Evolutionary conservation across 768 basidiomycete genomes (phyloP).

Genomic region (Lactifluus pinguis): DNA sequence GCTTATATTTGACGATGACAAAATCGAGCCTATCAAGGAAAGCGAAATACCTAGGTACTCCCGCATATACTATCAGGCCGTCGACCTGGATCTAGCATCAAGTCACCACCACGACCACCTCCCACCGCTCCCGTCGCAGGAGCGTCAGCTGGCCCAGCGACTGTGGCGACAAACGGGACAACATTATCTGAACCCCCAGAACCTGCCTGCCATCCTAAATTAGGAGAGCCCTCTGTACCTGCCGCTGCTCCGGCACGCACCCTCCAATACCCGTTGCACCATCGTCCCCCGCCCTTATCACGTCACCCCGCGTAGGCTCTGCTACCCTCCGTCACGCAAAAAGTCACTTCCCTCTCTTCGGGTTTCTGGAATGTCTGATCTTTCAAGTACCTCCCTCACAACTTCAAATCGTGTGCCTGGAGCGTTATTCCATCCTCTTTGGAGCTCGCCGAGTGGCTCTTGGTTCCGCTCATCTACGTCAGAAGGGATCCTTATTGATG

Average conservation of each 20-base stretch:
- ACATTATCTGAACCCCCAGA: background rate
- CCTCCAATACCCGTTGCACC: constrained; percentile 18
- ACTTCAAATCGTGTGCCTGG: constrained; percentile 11
- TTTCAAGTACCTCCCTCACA: constrained; percentile 4
- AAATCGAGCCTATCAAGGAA: constrained; percentile 81
- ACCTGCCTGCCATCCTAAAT: constrained; percentile 4
- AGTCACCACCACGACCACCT: constrained; percentile 21
- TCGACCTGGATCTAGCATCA: constrained; percentile 73
- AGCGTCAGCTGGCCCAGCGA: background rate
- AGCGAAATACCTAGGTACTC: constrained; percentile 86
- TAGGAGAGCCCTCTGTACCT: background rate
- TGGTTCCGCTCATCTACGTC: constrained; percentile 7
- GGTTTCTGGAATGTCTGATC: constrained; percentile 13
- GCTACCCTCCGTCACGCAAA: constrained; percentile 9
- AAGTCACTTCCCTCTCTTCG: constrained; percentile 13
- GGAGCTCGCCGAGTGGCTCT: constrained; percentile 19
- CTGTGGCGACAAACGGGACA: background rate
- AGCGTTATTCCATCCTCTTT: constrained; percentile 15
- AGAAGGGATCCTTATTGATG: constrained; percentile 43
- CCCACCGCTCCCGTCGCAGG: constrained; percentile 18
- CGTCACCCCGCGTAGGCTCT: constrained; percentile 16
- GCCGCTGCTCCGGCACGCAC: background rate
- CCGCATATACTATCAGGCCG: constrained; percentile 94
- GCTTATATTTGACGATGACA: constrained; percentile 95
- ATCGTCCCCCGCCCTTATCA: constrained; percentile 19